Evolutionary conservation across 495 filamentous ascomycete species (phyloP), one percentile per base, ranked within the genome.

Genomic region (Niebla homalea): DNA sequence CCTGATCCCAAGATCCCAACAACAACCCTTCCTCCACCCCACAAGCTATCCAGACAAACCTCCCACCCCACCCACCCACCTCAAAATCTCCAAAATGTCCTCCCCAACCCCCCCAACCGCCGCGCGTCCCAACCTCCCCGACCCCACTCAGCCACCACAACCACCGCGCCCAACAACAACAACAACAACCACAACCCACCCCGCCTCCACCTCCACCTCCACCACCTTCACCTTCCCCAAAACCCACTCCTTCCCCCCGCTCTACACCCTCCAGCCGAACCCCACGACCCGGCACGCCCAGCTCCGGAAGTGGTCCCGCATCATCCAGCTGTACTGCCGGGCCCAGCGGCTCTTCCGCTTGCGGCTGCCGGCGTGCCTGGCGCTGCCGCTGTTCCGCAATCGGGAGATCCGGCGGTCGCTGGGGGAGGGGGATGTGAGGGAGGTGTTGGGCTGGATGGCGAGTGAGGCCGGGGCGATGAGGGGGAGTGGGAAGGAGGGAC

Each of bases 291-390:
- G 78, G 58, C 74, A 77, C 64, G 74, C 79, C 20, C 92, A 97
- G 63, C 79, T 88, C 46, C 65, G 73, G 32, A 85, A 84, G 68
- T 98, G 92, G 92, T 80, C 83, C 37, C 61, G 76, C n/a, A 77
- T 94, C 16, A 80, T 98, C 59, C 86, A 84, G 50, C 58, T 80
- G 58, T 98, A 92, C 81, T 89, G 85, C 64, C 77, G 79, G 0
- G 73, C 83, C 62, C 77, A 90, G 66, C 78, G 74, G 37, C 61
- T 85, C 58, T 93, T 77, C 71, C 75, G 77, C 26, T 74, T 96
- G 25, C 70, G 79, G 3, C 68, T 92, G 12, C 66, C 76, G 36
- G 70, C 84, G 18, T 74, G 78, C 2, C 60, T 83, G 10, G 72
- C 76, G 22, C 67, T 67, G 0, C 78, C 79, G 0, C 66, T 87